phyloP scores from a whole-genome alignment of 78 protist genomes.

The slime mould (Dictyostelium discoideum) region DNA sequence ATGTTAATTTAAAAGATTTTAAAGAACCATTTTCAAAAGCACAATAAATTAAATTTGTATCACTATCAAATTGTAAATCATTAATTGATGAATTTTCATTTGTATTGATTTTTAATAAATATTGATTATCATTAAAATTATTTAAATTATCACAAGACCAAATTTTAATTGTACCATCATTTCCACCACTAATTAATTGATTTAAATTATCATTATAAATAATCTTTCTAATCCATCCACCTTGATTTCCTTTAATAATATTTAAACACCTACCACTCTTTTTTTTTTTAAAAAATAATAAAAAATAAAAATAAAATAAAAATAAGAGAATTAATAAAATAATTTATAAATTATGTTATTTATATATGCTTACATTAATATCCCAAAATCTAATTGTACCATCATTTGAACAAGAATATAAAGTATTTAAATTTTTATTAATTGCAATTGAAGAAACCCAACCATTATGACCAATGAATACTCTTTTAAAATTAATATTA shows the following conservation, averaged over 20 bases:
- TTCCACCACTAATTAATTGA: slow-evolving; percentile 31
- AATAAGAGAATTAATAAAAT: background rate
- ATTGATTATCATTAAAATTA: background rate
- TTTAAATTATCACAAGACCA: background rate
- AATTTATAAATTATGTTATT: too few species aligned
- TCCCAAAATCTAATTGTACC: slow-evolving; percentile 64
- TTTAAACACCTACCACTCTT: slow-evolving; percentile 57
- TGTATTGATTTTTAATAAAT: background rate
- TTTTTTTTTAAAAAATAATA: too few species aligned
- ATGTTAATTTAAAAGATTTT: background rate
- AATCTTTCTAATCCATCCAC: slow-evolving; percentile 67
- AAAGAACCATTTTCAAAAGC: slow-evolving; percentile 4
- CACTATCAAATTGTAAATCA: background rate
- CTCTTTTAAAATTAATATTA: slow-evolving; percentile 20
- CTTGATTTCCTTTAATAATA: slow-evolving; percentile 37
- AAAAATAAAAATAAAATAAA: background rate
- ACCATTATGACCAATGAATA: slow-evolving; percentile 52
- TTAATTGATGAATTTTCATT: background rate
- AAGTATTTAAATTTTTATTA: background rate
- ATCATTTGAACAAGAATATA: slow-evolving; percentile 36
- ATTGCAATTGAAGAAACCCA: slow-evolving; percentile 21
- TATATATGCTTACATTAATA: slow-evolving; percentile 12
- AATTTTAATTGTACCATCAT: slow-evolving; percentile 55
- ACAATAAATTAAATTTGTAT: slow-evolving; percentile 5
- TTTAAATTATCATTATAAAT: background rate